These are phyloP conservation scores for Phytophthora quininea DNA, from an alignment of 352 stramenopile genomes.

Conservation along the genomic window DNA sequence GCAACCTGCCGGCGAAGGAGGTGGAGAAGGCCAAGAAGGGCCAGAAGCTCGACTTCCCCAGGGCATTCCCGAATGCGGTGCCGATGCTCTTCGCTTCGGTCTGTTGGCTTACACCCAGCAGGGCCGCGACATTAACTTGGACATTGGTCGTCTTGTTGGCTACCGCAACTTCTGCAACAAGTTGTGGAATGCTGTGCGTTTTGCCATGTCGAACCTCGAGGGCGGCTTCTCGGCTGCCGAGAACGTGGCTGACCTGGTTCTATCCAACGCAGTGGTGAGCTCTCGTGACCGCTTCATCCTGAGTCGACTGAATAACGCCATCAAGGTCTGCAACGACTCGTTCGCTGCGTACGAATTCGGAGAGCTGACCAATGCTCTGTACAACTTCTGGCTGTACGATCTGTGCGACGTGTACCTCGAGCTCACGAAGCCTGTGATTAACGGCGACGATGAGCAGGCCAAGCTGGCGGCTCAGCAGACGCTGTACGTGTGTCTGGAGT, in stretches of 20 bases:
- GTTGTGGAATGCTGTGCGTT: slow-evolving; percentile 99
- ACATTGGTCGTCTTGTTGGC: slow-evolving; percentile 98
- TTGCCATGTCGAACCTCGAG: slow-evolving; percentile 97
- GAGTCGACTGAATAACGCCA: slow-evolving; percentile 81
- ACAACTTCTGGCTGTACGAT: slow-evolving; percentile 99
- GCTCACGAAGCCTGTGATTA: slow-evolving; percentile 98
- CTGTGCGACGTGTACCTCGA: slow-evolving; percentile 99
- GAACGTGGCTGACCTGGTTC: slow-evolving; percentile 57
- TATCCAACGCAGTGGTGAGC: slow-evolving; percentile 70
- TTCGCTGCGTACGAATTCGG: slow-evolving; percentile 97
- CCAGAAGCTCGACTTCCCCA: slow-evolving; percentile 98
- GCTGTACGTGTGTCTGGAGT: slow-evolving; percentile 87
- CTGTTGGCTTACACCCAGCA: slow-evolving; percentile 96
- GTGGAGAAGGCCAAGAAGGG: slow-evolving; percentile 98
- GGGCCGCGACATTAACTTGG: slow-evolving; percentile 98
- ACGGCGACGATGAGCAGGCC: slow-evolving; percentile 67
- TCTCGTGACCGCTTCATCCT: slow-evolving; percentile 84
- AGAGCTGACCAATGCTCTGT: slow-evolving; percentile 93
- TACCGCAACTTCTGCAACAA: slow-evolving; percentile 99
- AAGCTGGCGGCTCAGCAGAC: slow-evolving; percentile 86
- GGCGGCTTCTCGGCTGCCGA: slow-evolving; percentile 62
- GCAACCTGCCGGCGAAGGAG: slow-evolving; percentile 98
- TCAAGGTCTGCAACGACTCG: slow-evolving; percentile 75
- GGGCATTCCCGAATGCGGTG: slow-evolving; percentile 98
- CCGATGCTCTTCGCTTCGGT: slow-evolving; percentile 98